Conservation (phyloP, 2,329 filamentous ascomycete genomes). For the Phialophora chinensis region DNA sequence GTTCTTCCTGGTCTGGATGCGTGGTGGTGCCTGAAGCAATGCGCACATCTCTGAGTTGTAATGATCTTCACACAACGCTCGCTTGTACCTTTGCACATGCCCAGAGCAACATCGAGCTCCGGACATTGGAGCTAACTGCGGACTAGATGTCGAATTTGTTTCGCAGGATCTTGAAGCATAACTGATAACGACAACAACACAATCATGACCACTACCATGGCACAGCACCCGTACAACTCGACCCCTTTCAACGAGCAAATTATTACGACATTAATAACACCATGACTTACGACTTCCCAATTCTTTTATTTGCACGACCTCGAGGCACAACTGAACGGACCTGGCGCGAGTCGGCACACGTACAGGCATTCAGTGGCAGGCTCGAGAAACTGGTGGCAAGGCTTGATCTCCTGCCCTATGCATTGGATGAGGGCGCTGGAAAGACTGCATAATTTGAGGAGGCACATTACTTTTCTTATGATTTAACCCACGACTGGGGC, state of each 20-base stretch:
- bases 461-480: neutral
- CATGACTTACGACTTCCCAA: conserved; percentile 5
- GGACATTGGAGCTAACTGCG: neutral
- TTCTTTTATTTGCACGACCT: neutral
- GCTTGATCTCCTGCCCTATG: neutral
- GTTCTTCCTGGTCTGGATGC: neutral
- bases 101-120: neutral
- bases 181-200: neutral
- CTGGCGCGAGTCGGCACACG: neutral
- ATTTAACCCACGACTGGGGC: neutral
- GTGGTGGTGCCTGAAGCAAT: neutral
- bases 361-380: neutral
- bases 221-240: neutral
- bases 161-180: neutral
- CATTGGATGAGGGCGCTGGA: neutral
- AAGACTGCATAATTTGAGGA: neutral
- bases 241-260: neutral
- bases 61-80: neutral
- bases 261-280: neutral
- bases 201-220: neutral
- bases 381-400: neutral
- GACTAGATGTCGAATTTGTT: neutral
- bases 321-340: neutral
- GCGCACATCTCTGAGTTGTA: neutral
- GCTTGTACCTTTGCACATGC: neutral